Evolutionary conservation across 75 land plant species (phyloP).

Genomic region (Pseudotsuga menziesii): DNA sequence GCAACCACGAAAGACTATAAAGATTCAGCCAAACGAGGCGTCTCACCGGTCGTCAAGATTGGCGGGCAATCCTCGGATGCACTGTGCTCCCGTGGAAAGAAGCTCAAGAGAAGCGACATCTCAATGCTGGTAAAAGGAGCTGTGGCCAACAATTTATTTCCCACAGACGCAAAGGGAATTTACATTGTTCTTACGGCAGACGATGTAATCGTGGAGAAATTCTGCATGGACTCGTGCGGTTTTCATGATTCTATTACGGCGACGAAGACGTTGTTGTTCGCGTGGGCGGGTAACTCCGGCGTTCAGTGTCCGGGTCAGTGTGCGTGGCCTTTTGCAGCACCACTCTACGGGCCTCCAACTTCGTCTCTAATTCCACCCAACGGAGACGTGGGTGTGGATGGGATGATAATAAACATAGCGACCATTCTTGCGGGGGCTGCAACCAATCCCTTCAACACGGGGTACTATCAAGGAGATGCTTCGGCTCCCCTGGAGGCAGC

Average conservation of each 20-base stretch:
- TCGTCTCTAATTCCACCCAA: conserved; percentile 27
- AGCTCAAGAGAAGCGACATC: conserved; percentile 18
- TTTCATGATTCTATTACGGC: conserved; percentile 28
- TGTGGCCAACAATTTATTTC: neutral
- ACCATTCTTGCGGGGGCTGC: conserved; percentile 26
- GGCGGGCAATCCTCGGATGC: conserved; percentile 27
- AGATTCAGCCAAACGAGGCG: conserved; percentile 15
- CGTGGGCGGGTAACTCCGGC: conserved; percentile 32
- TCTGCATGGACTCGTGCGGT: conserved; percentile 72
- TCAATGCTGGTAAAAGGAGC: conserved; percentile 8
- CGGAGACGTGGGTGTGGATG: conserved; percentile 44
- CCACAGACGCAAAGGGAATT: conserved; percentile 15
- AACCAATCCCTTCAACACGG: conserved; percentile 24
- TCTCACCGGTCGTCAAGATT: conserved; percentile 15
- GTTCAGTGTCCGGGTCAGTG: conserved; percentile 39
- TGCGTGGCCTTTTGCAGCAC: conserved; percentile 33
- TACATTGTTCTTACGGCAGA: conserved; percentile 51
- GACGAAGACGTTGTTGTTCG: conserved; percentile 23
- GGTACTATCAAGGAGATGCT: conserved; percentile 28
- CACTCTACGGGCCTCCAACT: conserved; percentile 18
- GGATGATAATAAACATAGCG: conserved; percentile 34
- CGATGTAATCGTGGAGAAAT: conserved; percentile 65
- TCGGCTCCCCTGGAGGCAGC: conserved; percentile 28
- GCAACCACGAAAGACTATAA: conserved; percentile 8
- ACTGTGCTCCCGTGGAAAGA: conserved; percentile 37